phyloP scores from a whole-genome alignment of 345 rosid species.

The Ceriops zippeliana region DNA sequence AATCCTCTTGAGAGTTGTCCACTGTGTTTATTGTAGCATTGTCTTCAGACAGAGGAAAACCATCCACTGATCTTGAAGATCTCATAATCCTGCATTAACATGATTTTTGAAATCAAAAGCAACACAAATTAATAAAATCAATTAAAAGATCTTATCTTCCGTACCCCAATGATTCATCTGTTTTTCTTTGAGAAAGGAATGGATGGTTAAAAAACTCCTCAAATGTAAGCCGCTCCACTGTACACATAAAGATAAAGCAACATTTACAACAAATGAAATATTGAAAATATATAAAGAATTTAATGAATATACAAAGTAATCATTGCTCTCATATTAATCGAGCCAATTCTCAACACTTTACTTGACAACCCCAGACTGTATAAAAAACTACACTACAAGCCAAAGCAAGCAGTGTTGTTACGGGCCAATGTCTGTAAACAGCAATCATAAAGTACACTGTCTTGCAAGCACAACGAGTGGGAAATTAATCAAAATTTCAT shows the following conservation, averaged over 20 bases:
- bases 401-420: slow-evolving; percentile 2
- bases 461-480: not conserved
- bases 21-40: slow-evolving; percentile 46
- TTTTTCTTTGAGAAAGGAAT: slow-evolving; percentile 51
- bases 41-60: slow-evolving; percentile 48
- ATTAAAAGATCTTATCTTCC: slow-evolving; percentile 8
- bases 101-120: slow-evolving; percentile 22
- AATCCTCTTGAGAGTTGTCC: slow-evolving; percentile 74
- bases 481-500: slow-evolving; percentile 8
- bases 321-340: slow-evolving; percentile 3
- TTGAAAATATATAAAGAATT: not conserved
- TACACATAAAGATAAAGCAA: slow-evolving; percentile 20
- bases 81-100: slow-evolving; percentile 44
- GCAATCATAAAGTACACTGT: not conserved
- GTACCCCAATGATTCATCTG: slow-evolving; percentile 60
- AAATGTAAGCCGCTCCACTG: slow-evolving; percentile 94
- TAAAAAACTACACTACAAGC: not conserved
- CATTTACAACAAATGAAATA: not conserved
- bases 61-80: slow-evolving; percentile 38
- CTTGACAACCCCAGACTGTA: slow-evolving; percentile 12
- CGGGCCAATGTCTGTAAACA: not conserved
- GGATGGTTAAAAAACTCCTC: slow-evolving; percentile 95
- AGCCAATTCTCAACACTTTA: not conserved
- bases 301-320: not conserved
- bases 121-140: slow-evolving; percentile 3